These are phyloP conservation scores for Backusella mclennaniae DNA, from an alignment of 192 early-diverging fungal genomes.

Conservation along the genomic window DNA sequence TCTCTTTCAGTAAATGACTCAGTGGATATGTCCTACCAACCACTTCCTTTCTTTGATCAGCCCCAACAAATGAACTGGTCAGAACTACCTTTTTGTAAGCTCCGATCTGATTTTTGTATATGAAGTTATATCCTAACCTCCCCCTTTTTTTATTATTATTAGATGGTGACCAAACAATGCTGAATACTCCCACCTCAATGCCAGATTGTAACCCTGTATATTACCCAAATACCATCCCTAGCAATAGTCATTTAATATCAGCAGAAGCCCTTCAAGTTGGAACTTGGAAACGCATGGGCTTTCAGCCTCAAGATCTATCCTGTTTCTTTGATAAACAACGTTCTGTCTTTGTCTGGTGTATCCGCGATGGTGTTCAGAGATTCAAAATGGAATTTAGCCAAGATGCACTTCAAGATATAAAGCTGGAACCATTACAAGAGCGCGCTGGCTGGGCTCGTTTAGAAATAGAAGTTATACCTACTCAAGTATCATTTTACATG, in stretches of 20 bases:
- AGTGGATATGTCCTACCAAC: not conserved
- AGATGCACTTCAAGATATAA: constrained; percentile 51
- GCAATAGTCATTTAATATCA: constrained; percentile 26
- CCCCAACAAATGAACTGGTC: not conserved
- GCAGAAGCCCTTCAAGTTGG: constrained; percentile 60
- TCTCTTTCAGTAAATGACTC: not conserved
- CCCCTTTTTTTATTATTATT: not conserved
- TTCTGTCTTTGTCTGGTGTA: constrained; percentile 55
- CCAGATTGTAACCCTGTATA: not conserved
- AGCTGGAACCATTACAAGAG: constrained; percentile 33
- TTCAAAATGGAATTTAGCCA: constrained; percentile 42
- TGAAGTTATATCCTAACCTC: not conserved
- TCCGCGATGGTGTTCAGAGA: constrained; percentile 51
- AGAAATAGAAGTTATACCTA: constrained; percentile 16
- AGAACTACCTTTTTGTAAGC: not conserved
- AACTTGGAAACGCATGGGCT: constrained; percentile 60
- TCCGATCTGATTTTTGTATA: not conserved
- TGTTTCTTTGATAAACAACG: constrained; percentile 51
- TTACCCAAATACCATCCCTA: not conserved
- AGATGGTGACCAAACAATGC: not conserved
- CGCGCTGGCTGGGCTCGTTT: constrained; percentile 35
- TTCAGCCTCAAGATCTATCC: constrained; percentile 49
- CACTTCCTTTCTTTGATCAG: not conserved
- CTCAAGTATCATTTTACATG: constrained; percentile 49
- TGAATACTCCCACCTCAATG: constrained; percentile 4